Conservation (phyloP, 2,329 filamentous ascomycete species). For the Boeremia exigua region DNA sequence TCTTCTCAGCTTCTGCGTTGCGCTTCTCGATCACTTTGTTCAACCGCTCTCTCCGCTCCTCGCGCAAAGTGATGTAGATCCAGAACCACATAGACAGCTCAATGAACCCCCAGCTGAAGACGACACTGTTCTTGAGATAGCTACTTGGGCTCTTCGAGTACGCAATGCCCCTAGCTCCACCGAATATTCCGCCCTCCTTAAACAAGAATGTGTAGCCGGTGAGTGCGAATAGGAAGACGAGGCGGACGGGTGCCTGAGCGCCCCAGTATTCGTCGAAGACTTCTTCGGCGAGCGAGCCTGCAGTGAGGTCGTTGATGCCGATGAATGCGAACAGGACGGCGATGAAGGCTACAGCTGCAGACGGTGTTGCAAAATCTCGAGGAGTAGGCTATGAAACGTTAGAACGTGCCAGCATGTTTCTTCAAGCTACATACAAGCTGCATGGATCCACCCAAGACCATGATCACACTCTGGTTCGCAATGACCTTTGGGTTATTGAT, state of each 20-base stretch:
- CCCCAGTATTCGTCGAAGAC: constrained; percentile 55
- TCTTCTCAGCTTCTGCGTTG: constrained; percentile 36
- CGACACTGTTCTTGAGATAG: constrained; percentile 78
- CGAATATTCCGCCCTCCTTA: constrained; percentile 58
- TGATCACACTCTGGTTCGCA: constrained; percentile 80
- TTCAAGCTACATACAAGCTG: constrained; percentile 65
- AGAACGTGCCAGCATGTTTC: not conserved
- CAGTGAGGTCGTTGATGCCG: constrained; percentile 55
- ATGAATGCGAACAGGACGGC: constrained; percentile 74
- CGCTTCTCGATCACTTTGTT: constrained; percentile 40
- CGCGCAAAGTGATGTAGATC: constrained; percentile 55
- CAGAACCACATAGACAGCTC: constrained; percentile 89
- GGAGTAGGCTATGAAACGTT: constrained; percentile 62
- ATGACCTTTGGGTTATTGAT: constrained; percentile 74
- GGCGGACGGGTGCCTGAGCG: constrained; percentile 66
- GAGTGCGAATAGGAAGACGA: constrained; percentile 66
- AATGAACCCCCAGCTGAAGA: constrained; percentile 84
- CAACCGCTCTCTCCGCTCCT: constrained; percentile 44
- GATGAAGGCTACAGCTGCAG: constrained; percentile 69
- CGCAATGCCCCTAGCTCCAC: constrained; percentile 29
- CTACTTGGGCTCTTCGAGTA: constrained; percentile 55
- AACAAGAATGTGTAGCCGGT: constrained; percentile 71
- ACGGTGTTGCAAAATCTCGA: constrained; percentile 70
- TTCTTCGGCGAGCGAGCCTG: constrained; percentile 53
- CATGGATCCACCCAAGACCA: constrained; percentile 82